Conservation (phyloP, 371 early-diverging fungal genomes). For the Mucor racemosus region DNA sequence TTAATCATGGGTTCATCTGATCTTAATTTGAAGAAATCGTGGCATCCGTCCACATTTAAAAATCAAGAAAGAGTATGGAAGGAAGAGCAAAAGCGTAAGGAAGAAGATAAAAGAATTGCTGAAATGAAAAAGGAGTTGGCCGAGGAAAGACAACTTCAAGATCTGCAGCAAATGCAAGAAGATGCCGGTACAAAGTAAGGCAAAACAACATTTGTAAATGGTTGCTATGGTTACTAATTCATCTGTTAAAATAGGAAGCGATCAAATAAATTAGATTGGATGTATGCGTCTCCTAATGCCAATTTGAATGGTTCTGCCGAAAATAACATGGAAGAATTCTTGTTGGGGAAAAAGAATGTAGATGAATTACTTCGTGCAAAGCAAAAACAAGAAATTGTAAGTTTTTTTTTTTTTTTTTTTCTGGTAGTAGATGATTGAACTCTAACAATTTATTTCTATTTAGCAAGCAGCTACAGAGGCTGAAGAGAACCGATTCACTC, state of each 20-base stretch:
- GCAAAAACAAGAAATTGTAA: slow-evolving; percentile 51
- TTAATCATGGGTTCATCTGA: slow-evolving; percentile 67
- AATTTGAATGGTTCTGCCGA: slow-evolving; percentile 55
- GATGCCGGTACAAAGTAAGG: slow-evolving; percentile 68
- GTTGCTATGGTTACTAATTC: neutral
- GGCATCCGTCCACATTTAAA: slow-evolving; percentile 93
- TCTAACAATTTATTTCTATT: no score
- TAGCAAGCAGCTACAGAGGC: slow-evolving; percentile 29
- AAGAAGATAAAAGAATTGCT: slow-evolving; percentile 85
- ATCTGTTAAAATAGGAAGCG: slow-evolving; percentile 51
- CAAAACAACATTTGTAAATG: no score
- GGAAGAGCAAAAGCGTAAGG: slow-evolving; percentile 81
- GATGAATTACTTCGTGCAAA: slow-evolving; percentile 69
- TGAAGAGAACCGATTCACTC: slow-evolving; percentile 36
- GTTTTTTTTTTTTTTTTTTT: no score
- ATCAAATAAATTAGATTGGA: slow-evolving; percentile 90
- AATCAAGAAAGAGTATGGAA: slow-evolving; percentile 95
- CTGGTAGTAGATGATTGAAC: no score
- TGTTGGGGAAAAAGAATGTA: slow-evolving; percentile 89
- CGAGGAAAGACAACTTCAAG: slow-evolving; percentile 89
- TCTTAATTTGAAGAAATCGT: slow-evolving; percentile 91
- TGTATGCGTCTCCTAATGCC: slow-evolving; percentile 83
- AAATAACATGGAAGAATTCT: slow-evolving; percentile 84
- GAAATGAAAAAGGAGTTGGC: slow-evolving; percentile 91
- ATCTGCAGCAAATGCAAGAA: slow-evolving; percentile 84